Evolutionary conservation across 306 rosid species (phyloP), one percentile per base, ranked within the genome.

Genomic region (Inga oerstediana): DNA sequence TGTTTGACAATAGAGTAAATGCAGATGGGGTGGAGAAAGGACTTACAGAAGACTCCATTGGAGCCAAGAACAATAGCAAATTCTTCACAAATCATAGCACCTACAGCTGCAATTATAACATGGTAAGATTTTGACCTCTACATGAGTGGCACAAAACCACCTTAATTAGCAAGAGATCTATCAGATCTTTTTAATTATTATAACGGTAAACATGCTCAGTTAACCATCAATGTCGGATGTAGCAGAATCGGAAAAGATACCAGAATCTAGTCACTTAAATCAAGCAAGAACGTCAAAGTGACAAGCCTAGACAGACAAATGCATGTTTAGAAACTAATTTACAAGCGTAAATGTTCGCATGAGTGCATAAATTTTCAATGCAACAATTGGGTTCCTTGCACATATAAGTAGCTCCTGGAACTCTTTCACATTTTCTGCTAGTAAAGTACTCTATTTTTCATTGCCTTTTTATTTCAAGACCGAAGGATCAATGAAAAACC

Each of bases 21-120:
- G 8, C 7, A 62, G 20, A 71, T 8, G 14, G 24, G 69, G 11
- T 30, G 66, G 51, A 3, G 17, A 49, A 72, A 34, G 74, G 76
- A 70, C 91, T 86, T 84, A 89, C 91, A 72, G 65, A 49, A 52
- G 85, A 82, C 27, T 82, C 91, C 91, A 89, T 86, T 35, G 85
- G 80, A 80, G 86, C 75, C 52, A 77, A 77, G 58, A 27, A 54
- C 85, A 73, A 56, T 72, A 66, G n/a, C 46, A 49, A 41, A 78
- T 67, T 77, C 46, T 52, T 35, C 68, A 30, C 70, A 43, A 68
- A 79, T 84, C 86, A 66, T 67, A 70, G 64, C 12, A 71, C 82
- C 91, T 81, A 84, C 8, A 79, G 82, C 89, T 81, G 89, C 72
- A 81, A 62, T 51, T 35, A 70, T 44, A 81, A 34, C 9, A 64